Percentiles rank a stretch among this genome's conserved stretches.
These are phyloP conservation scores for Pistacia atlantica DNA, from an alignment of 345 rosid genomes.

Conservation along the genomic window DNA sequence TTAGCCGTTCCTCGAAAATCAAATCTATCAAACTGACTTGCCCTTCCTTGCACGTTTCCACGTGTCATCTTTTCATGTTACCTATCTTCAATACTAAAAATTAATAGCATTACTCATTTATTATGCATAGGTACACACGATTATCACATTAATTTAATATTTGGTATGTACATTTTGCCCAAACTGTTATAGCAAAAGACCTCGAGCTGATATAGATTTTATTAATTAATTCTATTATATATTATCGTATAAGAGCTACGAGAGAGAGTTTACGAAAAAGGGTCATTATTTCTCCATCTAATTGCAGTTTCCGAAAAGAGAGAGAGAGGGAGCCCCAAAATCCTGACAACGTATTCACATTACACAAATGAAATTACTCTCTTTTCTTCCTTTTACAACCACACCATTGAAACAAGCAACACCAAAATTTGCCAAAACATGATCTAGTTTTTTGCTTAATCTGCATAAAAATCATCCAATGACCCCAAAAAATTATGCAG, in stretches of 20 bases:
- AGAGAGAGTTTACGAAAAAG: too few species aligned
- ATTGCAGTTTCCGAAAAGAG: constrained; percentile 25
- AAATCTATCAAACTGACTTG: constrained; percentile 19
- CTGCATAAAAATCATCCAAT: neutral
- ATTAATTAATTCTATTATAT: too few species aligned
- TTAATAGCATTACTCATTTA: too few species aligned
- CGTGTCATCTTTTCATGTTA: constrained; percentile 1
- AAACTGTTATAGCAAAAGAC: too few species aligned
- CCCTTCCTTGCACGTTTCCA: constrained; percentile 26
- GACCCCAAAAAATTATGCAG: neutral
- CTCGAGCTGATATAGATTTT: too few species aligned
- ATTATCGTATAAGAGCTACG: too few species aligned
- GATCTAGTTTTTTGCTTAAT: neutral
- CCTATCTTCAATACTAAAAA: too few species aligned
- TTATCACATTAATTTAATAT: too few species aligned
- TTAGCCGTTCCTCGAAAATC: constrained; percentile 21
- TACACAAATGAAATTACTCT: neutral
- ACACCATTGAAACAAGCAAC: neutral
- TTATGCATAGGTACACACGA: too few species aligned
- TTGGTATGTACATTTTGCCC: too few species aligned
- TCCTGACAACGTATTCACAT: constrained; percentile 22
- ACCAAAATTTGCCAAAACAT: constrained; percentile 11
- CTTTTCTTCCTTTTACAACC: neutral
- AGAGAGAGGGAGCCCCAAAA: too few species aligned
- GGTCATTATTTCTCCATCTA: too few species aligned